Conservation (phyloP, 2,329 filamentous ascomycete species). For the Tolypocladium endophyticum region DNA sequence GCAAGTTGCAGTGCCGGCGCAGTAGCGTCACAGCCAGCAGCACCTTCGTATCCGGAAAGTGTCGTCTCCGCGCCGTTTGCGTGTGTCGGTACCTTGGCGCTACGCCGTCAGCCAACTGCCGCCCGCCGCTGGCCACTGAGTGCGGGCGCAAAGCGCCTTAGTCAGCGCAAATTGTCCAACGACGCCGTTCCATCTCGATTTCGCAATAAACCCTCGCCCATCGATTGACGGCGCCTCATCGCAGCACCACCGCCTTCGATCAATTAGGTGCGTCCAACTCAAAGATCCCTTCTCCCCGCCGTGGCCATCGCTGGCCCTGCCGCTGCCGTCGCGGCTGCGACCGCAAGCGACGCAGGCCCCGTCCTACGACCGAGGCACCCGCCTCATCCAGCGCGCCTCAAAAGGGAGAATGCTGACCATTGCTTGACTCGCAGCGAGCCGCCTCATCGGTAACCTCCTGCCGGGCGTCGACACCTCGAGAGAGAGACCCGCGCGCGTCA, state of each 20-base stretch:
- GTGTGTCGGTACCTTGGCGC: background rate
- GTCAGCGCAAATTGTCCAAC: background rate
- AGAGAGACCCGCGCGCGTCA: background rate
- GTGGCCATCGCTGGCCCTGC: background rate
- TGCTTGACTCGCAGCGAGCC: background rate
- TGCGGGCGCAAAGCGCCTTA: background rate
- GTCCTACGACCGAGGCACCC: background rate
- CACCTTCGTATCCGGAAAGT: background rate
- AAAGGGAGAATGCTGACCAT: background rate
- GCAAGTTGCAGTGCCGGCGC: background rate
- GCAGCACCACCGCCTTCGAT: background rate
- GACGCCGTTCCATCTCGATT: background rate
- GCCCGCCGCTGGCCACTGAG: background rate
- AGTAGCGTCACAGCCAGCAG: background rate
- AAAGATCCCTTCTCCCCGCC: background rate
- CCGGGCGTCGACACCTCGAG: background rate
- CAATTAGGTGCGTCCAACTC: background rate
- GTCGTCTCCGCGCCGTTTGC: background rate
- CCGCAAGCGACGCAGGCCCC: background rate
- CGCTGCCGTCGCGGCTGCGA: background rate
- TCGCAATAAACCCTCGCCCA: background rate
- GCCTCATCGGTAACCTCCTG: background rate
- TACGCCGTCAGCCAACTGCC: background rate
- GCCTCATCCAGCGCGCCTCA: background rate
- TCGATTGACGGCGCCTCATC: background rate